These are phyloP conservation scores for Suillus cothurnatus DNA, from an alignment of 768 basidiomycete genomes.

Conservation along the genomic window DNA sequence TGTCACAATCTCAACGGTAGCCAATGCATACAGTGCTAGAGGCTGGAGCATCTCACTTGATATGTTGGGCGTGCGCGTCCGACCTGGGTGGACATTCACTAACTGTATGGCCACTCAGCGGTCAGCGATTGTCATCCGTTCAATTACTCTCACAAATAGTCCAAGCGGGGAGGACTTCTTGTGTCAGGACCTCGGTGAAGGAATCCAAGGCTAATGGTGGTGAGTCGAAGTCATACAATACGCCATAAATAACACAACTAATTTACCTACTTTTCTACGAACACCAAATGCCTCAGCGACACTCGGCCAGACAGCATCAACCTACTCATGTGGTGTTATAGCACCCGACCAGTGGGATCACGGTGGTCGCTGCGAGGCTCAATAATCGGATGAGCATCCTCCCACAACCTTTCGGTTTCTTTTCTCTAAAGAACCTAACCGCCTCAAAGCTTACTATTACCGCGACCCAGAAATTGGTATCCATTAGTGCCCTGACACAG, in stretches of 20 bases:
- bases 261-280: not conserved
- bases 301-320: not conserved
- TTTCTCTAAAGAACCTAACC: conserved; percentile 33
- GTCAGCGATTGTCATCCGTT: not conserved
- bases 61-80: too few relatives aligned
- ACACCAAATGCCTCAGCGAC: not conserved
- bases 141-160: not conserved
- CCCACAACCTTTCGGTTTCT: conserved; percentile 22
- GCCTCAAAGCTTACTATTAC: conserved; percentile 28
- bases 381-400: conserved; percentile 39
- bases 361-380: conserved; percentile 25
- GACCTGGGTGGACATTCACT: not conserved
- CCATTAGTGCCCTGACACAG: conserved; percentile 30
- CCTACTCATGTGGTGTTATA: conserved; percentile 26
- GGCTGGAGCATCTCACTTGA: not conserved
- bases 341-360: conserved; percentile 11
- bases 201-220: not conserved
- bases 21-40: too few relatives aligned
- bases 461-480: conserved; percentile 37
- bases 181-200: not conserved
- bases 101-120: not conserved
- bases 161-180: not conserved
- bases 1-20: too few relatives aligned
- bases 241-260: not conserved
- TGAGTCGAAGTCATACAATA: not conserved